Percentiles rank a stretch among this genome's conserved stretches.
These are phyloP conservation scores for Agapanthus africanus DNA, from an alignment of 106 monocot genomes.

Conservation along the genomic window DNA sequence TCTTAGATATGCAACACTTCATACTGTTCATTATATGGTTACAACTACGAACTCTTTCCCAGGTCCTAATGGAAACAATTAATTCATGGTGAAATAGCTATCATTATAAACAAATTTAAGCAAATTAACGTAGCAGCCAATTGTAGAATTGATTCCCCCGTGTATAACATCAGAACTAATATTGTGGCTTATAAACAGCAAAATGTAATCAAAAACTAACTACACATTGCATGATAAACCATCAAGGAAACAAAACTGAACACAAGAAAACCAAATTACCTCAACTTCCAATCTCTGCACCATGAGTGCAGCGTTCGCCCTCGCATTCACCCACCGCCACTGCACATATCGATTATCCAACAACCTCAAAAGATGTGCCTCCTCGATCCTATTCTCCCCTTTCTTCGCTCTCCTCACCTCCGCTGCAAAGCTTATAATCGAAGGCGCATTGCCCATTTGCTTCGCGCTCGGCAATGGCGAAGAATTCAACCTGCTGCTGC, in stretches of 20 bases:
- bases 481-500: background rate
- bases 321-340: conserved; percentile 75
- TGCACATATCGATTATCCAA: conserved; percentile 76
- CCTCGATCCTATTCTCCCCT: conserved; percentile 83
- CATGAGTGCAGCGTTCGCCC: conserved; percentile 31
- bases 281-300: conserved; percentile 48
- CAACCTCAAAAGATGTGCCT: conserved; percentile 74
- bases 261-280: no score
- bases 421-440: conserved; percentile 85
- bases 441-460: conserved; percentile 61
- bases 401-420: conserved; percentile 84
- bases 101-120: background rate
- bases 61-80: background rate
- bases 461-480: conserved; percentile 7
- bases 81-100: background rate
- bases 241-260: no score
- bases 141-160: background rate
- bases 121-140: background rate
- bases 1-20: background rate
- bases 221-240: no score
- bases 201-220: background rate
- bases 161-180: background rate
- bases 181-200: background rate
- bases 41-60: background rate
- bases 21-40: background rate